These are phyloP conservation scores for Saraca asoca DNA, from an alignment of 331 rosid genomes.

Conservation along the genomic window DNA sequence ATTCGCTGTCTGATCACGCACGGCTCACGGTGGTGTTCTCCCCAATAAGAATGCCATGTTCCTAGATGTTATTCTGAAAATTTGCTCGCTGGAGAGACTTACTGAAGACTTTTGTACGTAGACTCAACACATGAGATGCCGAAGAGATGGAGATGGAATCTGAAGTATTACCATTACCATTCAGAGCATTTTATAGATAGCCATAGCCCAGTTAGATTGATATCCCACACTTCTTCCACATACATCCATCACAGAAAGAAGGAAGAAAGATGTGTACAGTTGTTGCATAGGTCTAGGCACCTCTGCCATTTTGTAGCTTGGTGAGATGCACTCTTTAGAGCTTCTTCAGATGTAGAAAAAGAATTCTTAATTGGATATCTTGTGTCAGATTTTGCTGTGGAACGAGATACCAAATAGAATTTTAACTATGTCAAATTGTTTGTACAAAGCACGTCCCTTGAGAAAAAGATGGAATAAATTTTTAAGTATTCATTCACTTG, in stretches of 20 bases:
- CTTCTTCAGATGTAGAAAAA: constrained; percentile 29
- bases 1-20: constrained; percentile 91
- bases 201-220: constrained; percentile 12
- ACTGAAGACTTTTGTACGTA: constrained; percentile 32
- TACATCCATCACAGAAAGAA: constrained; percentile 10
- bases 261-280: constrained; percentile 42
- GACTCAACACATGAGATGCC: constrained; percentile 1
- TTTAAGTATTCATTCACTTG: too few species aligned
- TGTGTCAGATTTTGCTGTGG: constrained; percentile 30
- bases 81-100: neutral
- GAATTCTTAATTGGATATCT: constrained; percentile 30
- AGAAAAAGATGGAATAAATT: too few species aligned
- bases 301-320: constrained; percentile 51
- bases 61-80: constrained; percentile 51
- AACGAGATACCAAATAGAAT: constrained; percentile 1
- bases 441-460: constrained; percentile 29
- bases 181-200: neutral
- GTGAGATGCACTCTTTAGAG: constrained; percentile 40
- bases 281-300: constrained; percentile 45
- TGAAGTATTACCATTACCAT: constrained; percentile 1
- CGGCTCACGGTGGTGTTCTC: constrained; percentile 86
- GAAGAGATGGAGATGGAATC: neutral
- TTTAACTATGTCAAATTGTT: constrained; percentile 29
- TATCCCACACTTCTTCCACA: constrained; percentile 12
- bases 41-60: constrained; percentile 82